Conservation (phyloP, 306 rosid genomes). For the Cucurbita pepo region DNA sequence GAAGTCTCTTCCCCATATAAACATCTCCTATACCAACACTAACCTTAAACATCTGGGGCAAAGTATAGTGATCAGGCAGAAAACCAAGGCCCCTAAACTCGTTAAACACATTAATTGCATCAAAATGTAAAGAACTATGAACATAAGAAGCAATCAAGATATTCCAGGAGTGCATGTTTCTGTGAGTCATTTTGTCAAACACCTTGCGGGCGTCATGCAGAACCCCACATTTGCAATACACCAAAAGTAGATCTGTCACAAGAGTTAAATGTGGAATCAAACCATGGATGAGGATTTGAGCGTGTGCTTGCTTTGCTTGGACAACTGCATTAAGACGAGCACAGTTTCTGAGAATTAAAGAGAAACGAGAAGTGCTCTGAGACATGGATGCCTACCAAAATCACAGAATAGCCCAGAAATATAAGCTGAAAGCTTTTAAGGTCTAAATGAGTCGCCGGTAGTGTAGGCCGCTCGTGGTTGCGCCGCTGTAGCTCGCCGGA, state of each 20-base stretch:
- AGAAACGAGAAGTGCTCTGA: slow-evolving; percentile 12
- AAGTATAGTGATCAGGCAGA: slow-evolving; percentile 44
- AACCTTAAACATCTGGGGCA: slow-evolving; percentile 42
- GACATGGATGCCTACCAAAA: background rate
- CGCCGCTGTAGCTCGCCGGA: too few species aligned
- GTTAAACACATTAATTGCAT: slow-evolving; percentile 20
- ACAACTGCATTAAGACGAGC: slow-evolving; percentile 10
- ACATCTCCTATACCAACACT: slow-evolving; percentile 19
- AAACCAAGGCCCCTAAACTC: slow-evolving; percentile 17
- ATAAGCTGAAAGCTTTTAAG: too few species aligned
- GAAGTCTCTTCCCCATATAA: slow-evolving; percentile 31
- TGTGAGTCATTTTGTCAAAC: slow-evolving; percentile 36
- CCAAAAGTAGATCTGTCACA: slow-evolving; percentile 44
- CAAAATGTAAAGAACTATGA: slow-evolving; percentile 12
- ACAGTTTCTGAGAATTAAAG: slow-evolving; percentile 32
- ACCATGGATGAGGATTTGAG: slow-evolving; percentile 36
- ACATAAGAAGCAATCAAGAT: slow-evolving; percentile 41
- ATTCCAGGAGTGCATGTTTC: slow-evolving; percentile 68
- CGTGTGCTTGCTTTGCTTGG: slow-evolving; percentile 42
- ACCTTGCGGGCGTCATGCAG: slow-evolving; percentile 30
- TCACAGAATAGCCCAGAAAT: too few species aligned
- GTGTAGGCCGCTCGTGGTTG: too few species aligned
- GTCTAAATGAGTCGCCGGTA: too few species aligned
- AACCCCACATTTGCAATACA: slow-evolving; percentile 22
- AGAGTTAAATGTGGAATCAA: slow-evolving; percentile 34